Evolutionary conservation across 352 stramenopile species (phyloP), one percentile per base, ranked within the genome.

Genomic region (Phytophthora idaei): DNA sequence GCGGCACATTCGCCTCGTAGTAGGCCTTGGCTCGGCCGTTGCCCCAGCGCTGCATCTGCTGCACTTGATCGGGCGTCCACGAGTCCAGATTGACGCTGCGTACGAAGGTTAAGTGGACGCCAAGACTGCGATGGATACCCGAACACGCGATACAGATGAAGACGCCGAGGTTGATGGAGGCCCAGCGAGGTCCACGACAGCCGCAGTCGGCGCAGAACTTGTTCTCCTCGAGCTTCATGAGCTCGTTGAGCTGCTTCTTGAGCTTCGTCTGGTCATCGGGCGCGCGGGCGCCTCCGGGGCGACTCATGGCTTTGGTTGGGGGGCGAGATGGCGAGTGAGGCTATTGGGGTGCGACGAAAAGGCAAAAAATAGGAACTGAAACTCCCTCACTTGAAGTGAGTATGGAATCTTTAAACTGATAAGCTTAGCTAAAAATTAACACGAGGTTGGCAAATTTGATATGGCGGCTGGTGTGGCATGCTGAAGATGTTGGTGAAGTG

Each of bases 121-220:
- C 95, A 52, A 98, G 78, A 47, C 87, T 95, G 59, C 95, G 89
- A 69, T 98, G 95, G 69, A 98, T 96, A 31, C 93, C 94, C 14
- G 91, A 95, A 76, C 95, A 98, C 49, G 90, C 83, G 67, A 98
- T 97, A 79, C 95, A 98, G 64, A 98, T 94, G 74, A 98, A 98
- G 21, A 98, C 91, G 31, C 95, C 95, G 15, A 98, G 74, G 77
- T 97, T 98, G 64, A 98, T 96, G 29, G 87, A 97, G 32, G 92
- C 93, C 95, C 95, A 98, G 52, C 90, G 92, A 29, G 94, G 94
- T 0, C 85, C 89, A 59, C 88, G 89, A 31, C 83, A 90, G 70
- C 87, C 79, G 68, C 90, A 97, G 73, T 97, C 90, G 66, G 89
- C 89, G 67, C 90, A 97, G 56, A 95, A 94, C 73, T 95, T 94